Evolutionary conservation across 148 eudicot species (phyloP).

Genomic region (Nepenthes mirabilis): DNA sequence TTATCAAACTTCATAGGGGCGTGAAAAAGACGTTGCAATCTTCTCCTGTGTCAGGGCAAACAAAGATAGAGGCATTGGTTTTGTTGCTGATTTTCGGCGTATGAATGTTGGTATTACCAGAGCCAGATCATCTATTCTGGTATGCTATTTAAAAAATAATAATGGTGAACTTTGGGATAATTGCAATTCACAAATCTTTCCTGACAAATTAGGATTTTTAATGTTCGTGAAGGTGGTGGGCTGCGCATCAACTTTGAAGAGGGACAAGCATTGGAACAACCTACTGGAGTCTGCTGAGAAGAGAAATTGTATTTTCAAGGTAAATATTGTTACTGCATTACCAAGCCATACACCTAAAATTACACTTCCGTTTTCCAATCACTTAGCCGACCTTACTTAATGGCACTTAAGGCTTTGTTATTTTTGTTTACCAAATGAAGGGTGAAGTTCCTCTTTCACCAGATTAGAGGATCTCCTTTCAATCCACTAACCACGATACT

Average conservation of each 20-base stretch:
- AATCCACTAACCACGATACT: no score
- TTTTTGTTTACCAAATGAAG: not conserved
- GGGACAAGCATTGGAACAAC: conserved; percentile 75
- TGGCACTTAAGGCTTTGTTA: not conserved
- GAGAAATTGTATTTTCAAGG: conserved; percentile 53
- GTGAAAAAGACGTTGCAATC: conserved; percentile 95
- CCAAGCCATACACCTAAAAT: no score
- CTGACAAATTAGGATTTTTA: not conserved
- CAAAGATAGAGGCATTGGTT: conserved; percentile 65
- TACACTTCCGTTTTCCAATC: no score
- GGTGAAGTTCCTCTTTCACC: no score
- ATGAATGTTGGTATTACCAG: conserved; percentile 99
- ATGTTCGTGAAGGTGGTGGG: conserved; percentile 59
- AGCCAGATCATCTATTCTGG: conserved; percentile 88
- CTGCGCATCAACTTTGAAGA: conserved; percentile 65
- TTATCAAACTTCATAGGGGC: conserved; percentile 40
- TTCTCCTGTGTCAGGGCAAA: conserved; percentile 94
- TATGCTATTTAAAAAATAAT: conserved; percentile 14
- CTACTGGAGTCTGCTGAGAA: conserved; percentile 64
- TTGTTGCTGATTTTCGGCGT: conserved; percentile 72
- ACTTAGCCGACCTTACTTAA: not conserved
- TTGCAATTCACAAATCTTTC: not conserved
- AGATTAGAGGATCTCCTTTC: no score
- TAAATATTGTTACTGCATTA: conserved; percentile 4
- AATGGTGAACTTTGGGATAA: not conserved